phyloP scores from a whole-genome alignment of 345 rosid species.

The Salix exigua region DNA sequence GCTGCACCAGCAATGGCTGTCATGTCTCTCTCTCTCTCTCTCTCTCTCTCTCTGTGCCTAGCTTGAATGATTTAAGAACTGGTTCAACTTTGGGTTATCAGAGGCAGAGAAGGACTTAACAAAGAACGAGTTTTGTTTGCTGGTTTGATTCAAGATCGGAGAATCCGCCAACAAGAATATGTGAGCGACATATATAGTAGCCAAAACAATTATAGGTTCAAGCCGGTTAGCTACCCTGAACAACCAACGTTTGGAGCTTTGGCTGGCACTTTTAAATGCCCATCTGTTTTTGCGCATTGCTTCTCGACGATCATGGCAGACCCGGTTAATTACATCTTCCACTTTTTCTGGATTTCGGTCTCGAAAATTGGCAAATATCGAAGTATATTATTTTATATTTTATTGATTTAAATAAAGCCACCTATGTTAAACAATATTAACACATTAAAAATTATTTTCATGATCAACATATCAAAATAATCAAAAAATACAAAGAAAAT shows the following conservation, averaged over 20 bases:
- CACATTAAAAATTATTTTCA: too few species aligned
- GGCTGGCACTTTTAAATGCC: not conserved
- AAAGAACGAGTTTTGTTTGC: constrained; percentile 14
- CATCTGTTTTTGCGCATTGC: not conserved
- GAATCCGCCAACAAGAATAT: constrained; percentile 29
- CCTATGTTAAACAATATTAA: too few species aligned
- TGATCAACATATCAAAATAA: too few species aligned
- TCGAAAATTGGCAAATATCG: too few species aligned
- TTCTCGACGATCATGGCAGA: not conserved
- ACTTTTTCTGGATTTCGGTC: too few species aligned
- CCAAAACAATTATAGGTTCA: constrained; percentile 6
- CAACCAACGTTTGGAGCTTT: constrained; percentile 7
- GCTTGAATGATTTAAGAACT: not conserved
- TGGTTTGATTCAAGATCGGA: constrained; percentile 13
- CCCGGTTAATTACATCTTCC: not conserved
- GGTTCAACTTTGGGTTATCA: constrained; percentile 29
- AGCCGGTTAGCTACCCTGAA: constrained; percentile 28
- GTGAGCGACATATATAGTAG: constrained; percentile 24
- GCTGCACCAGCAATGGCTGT: too few species aligned
- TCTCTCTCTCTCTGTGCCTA: not conserved
- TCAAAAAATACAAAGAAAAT: too few species aligned
- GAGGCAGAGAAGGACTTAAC: constrained; percentile 22
- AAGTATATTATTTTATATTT: too few species aligned
- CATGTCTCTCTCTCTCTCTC: constrained; percentile 25
- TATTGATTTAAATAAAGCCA: too few species aligned